phyloP scores from a whole-genome alignment of 352 stramenopile genomes.

The Globisporangium spiculum region DNA sequence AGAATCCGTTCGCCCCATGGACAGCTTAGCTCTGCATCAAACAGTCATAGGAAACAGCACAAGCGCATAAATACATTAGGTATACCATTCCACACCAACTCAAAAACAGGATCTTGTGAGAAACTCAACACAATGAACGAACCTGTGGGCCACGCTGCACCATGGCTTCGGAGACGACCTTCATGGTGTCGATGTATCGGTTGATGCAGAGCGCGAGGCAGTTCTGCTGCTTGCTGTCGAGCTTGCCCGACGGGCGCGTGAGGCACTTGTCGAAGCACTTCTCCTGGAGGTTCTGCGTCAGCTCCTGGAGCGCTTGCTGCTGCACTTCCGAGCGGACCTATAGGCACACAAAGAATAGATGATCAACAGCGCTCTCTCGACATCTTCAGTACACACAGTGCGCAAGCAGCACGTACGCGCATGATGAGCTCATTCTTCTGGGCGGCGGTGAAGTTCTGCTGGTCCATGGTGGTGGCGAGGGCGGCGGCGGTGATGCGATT shows the following conservation, averaged over 20 bases:
- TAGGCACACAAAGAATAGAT: not conserved
- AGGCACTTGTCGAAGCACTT: constrained; percentile 92
- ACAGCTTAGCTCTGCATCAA: constrained; percentile 9
- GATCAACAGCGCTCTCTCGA: not conserved
- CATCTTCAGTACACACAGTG: not conserved
- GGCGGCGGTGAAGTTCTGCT: constrained; percentile 71
- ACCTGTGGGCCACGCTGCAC: constrained; percentile 68
- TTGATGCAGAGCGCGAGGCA: constrained; percentile 88
- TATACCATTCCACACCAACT: not conserved
- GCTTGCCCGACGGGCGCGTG: constrained; percentile 69
- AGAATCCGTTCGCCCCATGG: not conserved
- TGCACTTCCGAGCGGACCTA: constrained; percentile 84
- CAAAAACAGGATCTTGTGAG: not conserved
- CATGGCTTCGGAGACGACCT: constrained; percentile 85
- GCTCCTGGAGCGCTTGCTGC: constrained; percentile 77
- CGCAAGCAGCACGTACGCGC: constrained; percentile 38
- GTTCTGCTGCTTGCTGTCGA: constrained; percentile 90
- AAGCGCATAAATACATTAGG: constrained; percentile 1
- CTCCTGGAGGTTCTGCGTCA: constrained; percentile 85
- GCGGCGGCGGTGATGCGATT: not conserved
- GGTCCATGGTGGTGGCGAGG: constrained; percentile 57
- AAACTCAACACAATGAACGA: not conserved
- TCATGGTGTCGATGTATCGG: constrained; percentile 91
- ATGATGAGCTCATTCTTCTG: constrained; percentile 86
- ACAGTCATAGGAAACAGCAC: not conserved